Conservation (phyloP, 495 filamentous ascomycete genomes). For the Amorphotheca resinae region DNA sequence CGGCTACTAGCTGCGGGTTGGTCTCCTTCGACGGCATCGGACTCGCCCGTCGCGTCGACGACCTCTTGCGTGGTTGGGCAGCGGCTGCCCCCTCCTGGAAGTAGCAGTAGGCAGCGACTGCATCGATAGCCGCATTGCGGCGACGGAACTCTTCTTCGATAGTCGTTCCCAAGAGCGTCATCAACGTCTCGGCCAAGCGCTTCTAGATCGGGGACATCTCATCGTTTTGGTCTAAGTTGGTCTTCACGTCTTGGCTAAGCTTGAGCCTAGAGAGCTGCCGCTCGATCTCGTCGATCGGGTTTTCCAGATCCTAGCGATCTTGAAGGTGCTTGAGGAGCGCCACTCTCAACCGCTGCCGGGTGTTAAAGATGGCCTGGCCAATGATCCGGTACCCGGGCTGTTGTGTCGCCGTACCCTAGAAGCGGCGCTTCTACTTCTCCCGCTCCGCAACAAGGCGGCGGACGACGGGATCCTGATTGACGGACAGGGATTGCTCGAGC, state of each 20-base stretch:
- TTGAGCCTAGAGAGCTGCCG: conserved; percentile 19
- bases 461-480: conserved; percentile 21
- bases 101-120: conserved; percentile 24
- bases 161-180: conserved; percentile 23
- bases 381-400: conserved; percentile 22
- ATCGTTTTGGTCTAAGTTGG: conserved; percentile 6
- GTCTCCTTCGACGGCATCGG: conserved; percentile 12
- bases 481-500: conserved; percentile 19
- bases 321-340: conserved; percentile 22
- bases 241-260: conserved; percentile 19
- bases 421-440: conserved; percentile 15
- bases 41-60: conserved; percentile 13
- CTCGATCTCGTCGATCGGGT: conserved; percentile 24
- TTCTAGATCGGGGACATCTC: conserved; percentile 19
- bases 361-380: conserved; percentile 19
- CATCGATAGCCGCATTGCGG: conserved; percentile 25
- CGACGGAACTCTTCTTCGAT: conserved; percentile 25
- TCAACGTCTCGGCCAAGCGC: conserved; percentile 24
- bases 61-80: conserved; percentile 18
- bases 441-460: conserved; percentile 16
- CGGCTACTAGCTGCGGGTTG: conserved; percentile 12
- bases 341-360: conserved; percentile 18
- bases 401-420: conserved; percentile 16
- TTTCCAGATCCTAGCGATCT: conserved; percentile 20
- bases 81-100: conserved; percentile 24